Conservation (phyloP, 23 red algal species). For the Cyanidiococcus yangmingshanensis region DNA sequence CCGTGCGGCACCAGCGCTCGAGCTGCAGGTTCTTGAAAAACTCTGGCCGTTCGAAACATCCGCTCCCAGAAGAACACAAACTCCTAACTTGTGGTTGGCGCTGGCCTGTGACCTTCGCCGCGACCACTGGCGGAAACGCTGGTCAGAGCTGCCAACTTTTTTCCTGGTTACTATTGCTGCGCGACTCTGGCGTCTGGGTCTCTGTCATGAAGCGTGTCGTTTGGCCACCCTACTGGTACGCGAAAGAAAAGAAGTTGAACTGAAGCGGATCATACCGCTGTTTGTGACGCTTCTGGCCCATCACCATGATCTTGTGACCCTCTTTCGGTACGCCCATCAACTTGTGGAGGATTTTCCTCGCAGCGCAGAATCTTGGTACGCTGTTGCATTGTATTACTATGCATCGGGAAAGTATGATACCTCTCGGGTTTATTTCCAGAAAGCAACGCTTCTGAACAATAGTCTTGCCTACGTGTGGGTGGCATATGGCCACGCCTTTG, state of each 20-base stretch:
- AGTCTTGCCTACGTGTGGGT: conserved; percentile 59
- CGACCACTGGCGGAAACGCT: neutral
- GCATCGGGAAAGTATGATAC: conserved; percentile 41
- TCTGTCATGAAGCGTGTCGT: neutral
- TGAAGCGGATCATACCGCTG: neutral
- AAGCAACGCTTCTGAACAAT: conserved; percentile 57
- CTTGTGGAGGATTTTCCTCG: conserved; percentile 55
- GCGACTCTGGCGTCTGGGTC: neutral
- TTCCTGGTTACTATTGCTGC: neutral
- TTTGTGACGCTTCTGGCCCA: conserved; percentile 32
- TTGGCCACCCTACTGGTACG: neutral
- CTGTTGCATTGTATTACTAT: conserved; percentile 75
- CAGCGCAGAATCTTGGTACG: conserved; percentile 43
- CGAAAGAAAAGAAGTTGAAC: neutral
- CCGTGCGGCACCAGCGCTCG: neutral
- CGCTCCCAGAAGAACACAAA: neutral
- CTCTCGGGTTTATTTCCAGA: conserved; percentile 60
- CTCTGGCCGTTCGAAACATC: neutral
- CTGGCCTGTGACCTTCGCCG: neutral
- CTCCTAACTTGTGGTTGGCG: neutral
- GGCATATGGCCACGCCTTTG: conserved; percentile 78
- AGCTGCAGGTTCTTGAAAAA: neutral
- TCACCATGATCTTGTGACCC: conserved; percentile 29
- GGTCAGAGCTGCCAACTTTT: neutral
- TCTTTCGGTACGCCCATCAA: conserved; percentile 59